Conservation (phyloP, 495 filamentous ascomycete genomes). For the Penicillium goetzii region DNA sequence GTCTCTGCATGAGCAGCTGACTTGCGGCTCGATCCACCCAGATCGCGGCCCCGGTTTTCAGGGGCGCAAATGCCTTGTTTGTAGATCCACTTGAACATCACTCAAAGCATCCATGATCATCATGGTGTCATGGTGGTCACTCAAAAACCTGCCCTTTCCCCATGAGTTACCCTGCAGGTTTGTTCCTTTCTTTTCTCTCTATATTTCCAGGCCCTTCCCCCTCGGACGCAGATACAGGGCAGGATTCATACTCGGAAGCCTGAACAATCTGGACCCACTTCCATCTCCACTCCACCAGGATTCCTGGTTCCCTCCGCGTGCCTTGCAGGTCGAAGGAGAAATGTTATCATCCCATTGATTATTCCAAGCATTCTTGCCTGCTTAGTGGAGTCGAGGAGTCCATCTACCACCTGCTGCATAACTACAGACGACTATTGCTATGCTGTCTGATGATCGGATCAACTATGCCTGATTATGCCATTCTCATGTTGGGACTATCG, state of each 20-base stretch:
- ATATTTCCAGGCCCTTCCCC: background rate
- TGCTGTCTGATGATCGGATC: background rate
- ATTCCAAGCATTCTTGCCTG: background rate
- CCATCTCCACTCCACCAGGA: background rate
- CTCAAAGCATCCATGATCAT: background rate
- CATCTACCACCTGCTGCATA: background rate
- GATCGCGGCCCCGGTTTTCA: slow-evolving; percentile 30
- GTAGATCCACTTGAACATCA: background rate
- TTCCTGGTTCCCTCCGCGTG: background rate
- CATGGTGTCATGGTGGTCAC: slow-evolving; percentile 1
- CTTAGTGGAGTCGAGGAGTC: background rate
- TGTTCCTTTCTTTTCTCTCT: background rate
- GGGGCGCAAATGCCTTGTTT: slow-evolving; percentile 15
- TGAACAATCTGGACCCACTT: background rate
- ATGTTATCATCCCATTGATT: background rate
- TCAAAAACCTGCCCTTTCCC: background rate
- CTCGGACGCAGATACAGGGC: background rate
- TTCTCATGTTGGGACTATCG: background rate
- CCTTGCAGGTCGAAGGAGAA: background rate
- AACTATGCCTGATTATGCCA: background rate
- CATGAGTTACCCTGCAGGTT: background rate
- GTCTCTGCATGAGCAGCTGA: slow-evolving; percentile 38
- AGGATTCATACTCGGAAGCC: background rate
- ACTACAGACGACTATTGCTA: background rate
- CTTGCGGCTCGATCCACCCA: slow-evolving; percentile 31